Conservation (phyloP, 2,329 filamentous ascomycete species). For the Elsinoe australis region DNA sequence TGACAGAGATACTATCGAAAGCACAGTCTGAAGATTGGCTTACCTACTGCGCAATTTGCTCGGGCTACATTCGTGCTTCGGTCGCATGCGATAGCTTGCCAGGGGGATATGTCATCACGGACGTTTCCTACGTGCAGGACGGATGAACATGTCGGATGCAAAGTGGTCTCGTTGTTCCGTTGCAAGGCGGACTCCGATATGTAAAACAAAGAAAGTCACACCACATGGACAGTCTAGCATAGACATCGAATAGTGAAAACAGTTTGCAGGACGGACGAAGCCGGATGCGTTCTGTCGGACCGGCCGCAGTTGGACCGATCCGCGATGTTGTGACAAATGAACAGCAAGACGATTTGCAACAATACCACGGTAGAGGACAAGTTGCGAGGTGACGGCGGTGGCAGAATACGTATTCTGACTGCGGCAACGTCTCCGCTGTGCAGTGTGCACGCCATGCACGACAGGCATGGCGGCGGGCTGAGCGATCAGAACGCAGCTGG, state of each 20-base stretch:
- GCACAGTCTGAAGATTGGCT: no score
- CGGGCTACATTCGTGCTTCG: no score
- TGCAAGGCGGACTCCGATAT: background rate
- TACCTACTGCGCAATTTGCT: no score
- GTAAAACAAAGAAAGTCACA: background rate
- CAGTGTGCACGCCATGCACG: conserved; percentile 1
- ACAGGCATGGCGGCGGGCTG: conserved; percentile 11
- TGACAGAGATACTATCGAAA: no score
- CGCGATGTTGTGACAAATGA: conserved; percentile 2
- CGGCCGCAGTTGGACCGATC: conserved; percentile 3
- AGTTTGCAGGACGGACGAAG: background rate
- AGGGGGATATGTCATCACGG: no score
- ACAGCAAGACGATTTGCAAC: background rate
- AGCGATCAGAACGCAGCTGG: conserved; percentile 7
- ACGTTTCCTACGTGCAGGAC: no score
- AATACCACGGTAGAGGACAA: background rate
- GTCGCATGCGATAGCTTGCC: no score
- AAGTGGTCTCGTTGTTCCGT: no score
- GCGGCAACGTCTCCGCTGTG: no score
- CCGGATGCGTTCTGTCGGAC: background rate
- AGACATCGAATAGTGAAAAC: background rate
- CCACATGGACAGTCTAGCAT: background rate
- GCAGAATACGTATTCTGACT: conserved; percentile 6
- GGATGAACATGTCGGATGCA: no score
- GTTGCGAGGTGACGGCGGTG: conserved; percentile 2